A percentile compares a stretch with the other conserved stretches of the same genome.
phyloP scores from a whole-genome alignment of 139 green algal genomes.

The Closterium sp. region DNA sequence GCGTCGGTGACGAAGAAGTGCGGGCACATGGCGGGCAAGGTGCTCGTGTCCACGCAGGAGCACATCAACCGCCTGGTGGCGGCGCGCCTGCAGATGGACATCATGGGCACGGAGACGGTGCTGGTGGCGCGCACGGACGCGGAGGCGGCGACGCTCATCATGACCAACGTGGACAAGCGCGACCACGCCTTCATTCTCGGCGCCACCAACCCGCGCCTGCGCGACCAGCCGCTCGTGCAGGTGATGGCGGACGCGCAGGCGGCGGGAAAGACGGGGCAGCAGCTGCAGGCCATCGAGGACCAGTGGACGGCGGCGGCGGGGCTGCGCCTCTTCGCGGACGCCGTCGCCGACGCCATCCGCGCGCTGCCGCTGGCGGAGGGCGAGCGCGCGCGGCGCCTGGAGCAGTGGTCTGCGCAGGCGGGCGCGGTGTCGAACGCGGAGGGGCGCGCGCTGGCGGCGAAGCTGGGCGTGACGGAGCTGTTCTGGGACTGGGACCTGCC shows the following conservation, averaged over 20 bases:
- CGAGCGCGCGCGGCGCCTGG: conserved; percentile 16
- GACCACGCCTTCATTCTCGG: conserved; percentile 79
- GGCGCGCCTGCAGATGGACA: too few relatives aligned
- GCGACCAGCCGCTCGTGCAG: conserved; percentile 18
- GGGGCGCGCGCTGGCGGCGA: conserved; percentile 17
- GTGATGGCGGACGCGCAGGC: conserved; percentile 24
- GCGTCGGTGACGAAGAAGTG: conserved; percentile 51
- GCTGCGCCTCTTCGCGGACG: conserved; percentile 15
- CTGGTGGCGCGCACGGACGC: conserved; percentile 75
- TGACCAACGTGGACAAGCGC: conserved; percentile 73
- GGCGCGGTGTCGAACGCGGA: conserved; percentile 17
- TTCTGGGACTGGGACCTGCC: conserved; percentile 47
- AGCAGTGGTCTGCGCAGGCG: conserved; percentile 29
- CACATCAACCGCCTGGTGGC: conserved; percentile 47
- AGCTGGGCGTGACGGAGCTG: conserved; percentile 24
- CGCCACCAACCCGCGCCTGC: conserved; percentile 44
- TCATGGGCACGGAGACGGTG: conserved; percentile 40
- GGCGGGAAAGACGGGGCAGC: conserved; percentile 23
- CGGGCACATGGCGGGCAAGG: conserved; percentile 53
- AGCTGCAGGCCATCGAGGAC: conserved; percentile 47
- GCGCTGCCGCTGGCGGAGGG: conserved; percentile 18
- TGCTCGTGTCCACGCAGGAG: conserved; percentile 45
- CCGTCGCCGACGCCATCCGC: conserved; percentile 39
- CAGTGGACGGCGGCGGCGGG: conserved; percentile 25
- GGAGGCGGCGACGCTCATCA: conserved; percentile 76